phyloP scores from a whole-genome alignment of 2,329 filamentous ascomycete genomes.

The Ophiostoma pallidulum region DNA sequence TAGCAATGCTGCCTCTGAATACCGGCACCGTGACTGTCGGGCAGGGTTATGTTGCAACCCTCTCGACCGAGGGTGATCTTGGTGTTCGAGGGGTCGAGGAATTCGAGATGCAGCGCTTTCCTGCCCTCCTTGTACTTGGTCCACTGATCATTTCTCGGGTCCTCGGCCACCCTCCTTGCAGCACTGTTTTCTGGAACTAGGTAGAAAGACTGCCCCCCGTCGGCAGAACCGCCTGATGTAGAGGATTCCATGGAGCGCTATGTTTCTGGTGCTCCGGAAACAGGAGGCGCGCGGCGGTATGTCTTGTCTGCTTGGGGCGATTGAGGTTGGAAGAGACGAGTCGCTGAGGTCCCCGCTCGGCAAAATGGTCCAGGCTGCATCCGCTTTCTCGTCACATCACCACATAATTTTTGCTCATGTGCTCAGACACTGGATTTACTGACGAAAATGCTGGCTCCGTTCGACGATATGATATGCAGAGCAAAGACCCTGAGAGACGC shows the following conservation, averaged over 20 bases:
- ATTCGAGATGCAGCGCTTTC: constrained; percentile 4
- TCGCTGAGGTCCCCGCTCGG: no score
- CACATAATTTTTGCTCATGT: no score
- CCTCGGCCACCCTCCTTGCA: background rate
- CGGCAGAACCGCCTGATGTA: no score
- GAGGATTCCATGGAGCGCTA: background rate
- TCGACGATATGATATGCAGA: no score
- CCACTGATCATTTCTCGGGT: background rate
- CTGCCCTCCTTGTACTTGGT: background rate
- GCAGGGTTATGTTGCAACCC: constrained; percentile 18
- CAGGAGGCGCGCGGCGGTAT: no score
- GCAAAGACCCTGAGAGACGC: no score
- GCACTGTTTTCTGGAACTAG: background rate
- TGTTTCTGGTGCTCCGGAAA: background rate
- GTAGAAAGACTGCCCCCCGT: constrained; percentile 3
- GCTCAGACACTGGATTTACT: no score
- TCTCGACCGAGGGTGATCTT: constrained; percentile 16
- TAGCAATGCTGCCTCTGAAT: constrained; percentile 20
- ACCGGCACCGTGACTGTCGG: constrained; percentile 15
- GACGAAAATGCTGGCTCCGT: no score
- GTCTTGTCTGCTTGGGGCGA: no score
- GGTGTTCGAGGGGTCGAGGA: constrained; percentile 12
- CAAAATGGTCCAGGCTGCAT: no score
- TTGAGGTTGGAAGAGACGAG: no score
- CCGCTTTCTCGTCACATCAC: no score